Evolutionary conservation across 2,329 filamentous ascomycete species (phyloP), one percentile per base, ranked within the genome.

Genomic region (Pyrenochaeta sp.): DNA sequence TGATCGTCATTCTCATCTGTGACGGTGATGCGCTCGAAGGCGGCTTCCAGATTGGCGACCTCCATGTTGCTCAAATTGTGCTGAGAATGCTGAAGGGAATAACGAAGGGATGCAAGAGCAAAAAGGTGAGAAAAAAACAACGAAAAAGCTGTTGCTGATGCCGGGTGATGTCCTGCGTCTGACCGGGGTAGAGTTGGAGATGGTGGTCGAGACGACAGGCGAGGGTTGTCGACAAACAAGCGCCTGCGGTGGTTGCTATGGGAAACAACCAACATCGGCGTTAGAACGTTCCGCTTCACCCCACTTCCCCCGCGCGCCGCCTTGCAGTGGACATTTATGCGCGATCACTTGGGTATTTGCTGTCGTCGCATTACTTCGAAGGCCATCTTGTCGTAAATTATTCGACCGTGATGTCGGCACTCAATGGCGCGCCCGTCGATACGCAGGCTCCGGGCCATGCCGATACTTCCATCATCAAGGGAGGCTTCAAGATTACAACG

Each of bases 1-100:
- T 92, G 74, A 55, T 81, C 79, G 55, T 81, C 90, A 74, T 94
- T 96, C 79, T 97, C 93, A 74, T 97, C 93, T 69, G 91, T 90
- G 62, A 97, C 91, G 22, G 91, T 90, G 81, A 97, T 87, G 78
- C 89, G 90, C 87, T 97, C 93, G 74, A 98, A 92, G 71, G 91
- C 91, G 79, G 91, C 84, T 81, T 97, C 94, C 46, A 98, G 84
- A 50, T 87, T 88, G 68, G 91, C 87, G 58, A 91, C 86, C 64
- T 93, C 87, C 91, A 94, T 86, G 43, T 53, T 58, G 62, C 58
- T 57, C 54, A 61, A 51, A 47, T 50, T 50, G 52, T 32, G 52
- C 7, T 42, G 32, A 32, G 28, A 39, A 53, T 40, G 36, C 28
- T 52, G 42, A 52, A 50, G 27, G 37, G 49, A 62, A 60, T 59